Evolutionary conservation across 495 filamentous ascomycete genomes (phyloP).

Genomic region (Chaetomidium leptoderma): DNA sequence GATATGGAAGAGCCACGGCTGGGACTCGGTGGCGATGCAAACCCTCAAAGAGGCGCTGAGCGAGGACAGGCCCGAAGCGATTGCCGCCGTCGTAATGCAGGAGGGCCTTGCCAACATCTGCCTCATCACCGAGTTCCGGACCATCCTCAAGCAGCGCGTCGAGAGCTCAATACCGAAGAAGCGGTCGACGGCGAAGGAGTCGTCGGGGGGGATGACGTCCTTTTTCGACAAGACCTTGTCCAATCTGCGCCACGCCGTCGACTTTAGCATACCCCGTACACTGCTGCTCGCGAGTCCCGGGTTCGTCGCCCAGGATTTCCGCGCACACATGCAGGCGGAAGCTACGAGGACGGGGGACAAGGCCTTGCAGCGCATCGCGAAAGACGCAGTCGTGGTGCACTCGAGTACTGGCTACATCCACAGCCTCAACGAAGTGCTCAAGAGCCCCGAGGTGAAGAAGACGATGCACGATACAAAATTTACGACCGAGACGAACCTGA

Average conservation of each 20-base stretch:
- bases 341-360: slow-evolving; percentile 67
- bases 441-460: slow-evolving; percentile 67
- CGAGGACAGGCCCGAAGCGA: slow-evolving; percentile 69
- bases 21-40: slow-evolving; percentile 85
- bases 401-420: slow-evolving; percentile 80
- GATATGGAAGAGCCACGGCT: slow-evolving; percentile 81
- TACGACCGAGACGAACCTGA: slow-evolving; percentile 73
- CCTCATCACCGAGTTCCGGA: slow-evolving; percentile 86
- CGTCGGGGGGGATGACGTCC: slow-evolving; percentile 69
- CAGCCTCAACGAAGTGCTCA: slow-evolving; percentile 77
- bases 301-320: slow-evolving; percentile 77
- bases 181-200: slow-evolving; percentile 55
- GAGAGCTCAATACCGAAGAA: slow-evolving; percentile 81
- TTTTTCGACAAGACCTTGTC: slow-evolving; percentile 78
- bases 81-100: slow-evolving; percentile 89
- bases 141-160: slow-evolving; percentile 80
- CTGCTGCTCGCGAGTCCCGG: slow-evolving; percentile 88
- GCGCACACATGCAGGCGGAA: slow-evolving; percentile 68
- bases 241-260: slow-evolving; percentile 71
- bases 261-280: slow-evolving; percentile 63
- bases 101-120: slow-evolving; percentile 92
- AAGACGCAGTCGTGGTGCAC: slow-evolving; percentile 71
- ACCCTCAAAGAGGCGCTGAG: slow-evolving; percentile 74
- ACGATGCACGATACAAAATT: slow-evolving; percentile 82
- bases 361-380: slow-evolving; percentile 51